phyloP scores from a whole-genome alignment of 1,284 basidiomycete genomes.

The Fistulinella cinereoalba region DNA sequence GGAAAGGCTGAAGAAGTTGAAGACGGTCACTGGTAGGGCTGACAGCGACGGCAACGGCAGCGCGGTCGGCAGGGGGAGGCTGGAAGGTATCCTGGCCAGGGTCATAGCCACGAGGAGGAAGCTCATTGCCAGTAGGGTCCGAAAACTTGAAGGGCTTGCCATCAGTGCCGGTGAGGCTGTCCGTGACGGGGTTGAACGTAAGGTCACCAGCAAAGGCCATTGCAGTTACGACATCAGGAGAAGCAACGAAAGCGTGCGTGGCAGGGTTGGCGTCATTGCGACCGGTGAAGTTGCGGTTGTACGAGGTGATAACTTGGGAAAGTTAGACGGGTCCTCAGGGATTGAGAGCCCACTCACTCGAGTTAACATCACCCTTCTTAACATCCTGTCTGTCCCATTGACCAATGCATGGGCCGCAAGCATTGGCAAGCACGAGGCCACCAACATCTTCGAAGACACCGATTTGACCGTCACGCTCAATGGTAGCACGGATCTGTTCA shows the following conservation, averaged over 20 bases:
- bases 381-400: slow-evolving; percentile 98
- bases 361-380: slow-evolving; percentile 96
- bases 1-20: slow-evolving; percentile 91
- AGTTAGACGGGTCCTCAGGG: slow-evolving; percentile 6
- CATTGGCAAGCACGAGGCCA: slow-evolving; percentile 95
- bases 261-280: slow-evolving; percentile 99
- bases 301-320: slow-evolving; percentile 88
- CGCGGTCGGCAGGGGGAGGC: slow-evolving; percentile 85
- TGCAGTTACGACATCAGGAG: slow-evolving; percentile 97
- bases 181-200: slow-evolving; percentile 96
- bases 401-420: slow-evolving; percentile 98
- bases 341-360: slow-evolving; percentile 54
- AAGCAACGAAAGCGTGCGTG: slow-evolving; percentile 98
- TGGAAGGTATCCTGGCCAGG: slow-evolving; percentile 98
- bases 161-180: slow-evolving; percentile 84
- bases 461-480: slow-evolving; percentile 94
- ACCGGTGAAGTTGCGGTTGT: slow-evolving; percentile 99
- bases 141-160: slow-evolving; percentile 98
- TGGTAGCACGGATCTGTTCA: slow-evolving; percentile 97
- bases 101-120: slow-evolving; percentile 94
- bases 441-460: slow-evolving; percentile 84
- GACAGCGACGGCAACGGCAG: slow-evolving; percentile 83
- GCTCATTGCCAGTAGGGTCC: slow-evolving; percentile 85
- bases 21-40: slow-evolving; percentile 90
- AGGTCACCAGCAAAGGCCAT: slow-evolving; percentile 94